phyloP scores from a whole-genome alignment of 2,329 filamentous ascomycete species.

The Calonectria pauciramosa region DNA sequence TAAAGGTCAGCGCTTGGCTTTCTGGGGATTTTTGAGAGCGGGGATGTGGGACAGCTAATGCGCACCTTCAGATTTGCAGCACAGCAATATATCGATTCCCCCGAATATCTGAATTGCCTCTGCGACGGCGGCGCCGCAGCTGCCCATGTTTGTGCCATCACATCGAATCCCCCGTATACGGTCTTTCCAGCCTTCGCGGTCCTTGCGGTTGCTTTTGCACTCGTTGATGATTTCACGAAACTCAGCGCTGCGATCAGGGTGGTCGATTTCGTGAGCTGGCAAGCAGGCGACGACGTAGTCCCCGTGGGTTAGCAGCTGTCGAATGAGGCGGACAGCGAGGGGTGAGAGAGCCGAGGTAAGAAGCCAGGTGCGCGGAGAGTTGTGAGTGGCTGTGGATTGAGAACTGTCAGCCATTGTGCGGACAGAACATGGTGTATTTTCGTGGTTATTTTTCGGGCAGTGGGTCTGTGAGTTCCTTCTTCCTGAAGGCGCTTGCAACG shows the following conservation, averaged over 20 bases:
- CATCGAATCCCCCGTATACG: conserved; percentile 77
- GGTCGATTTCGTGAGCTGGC: conserved; percentile 82
- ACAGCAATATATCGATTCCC: conserved; percentile 89
- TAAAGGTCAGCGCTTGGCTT: conserved; percentile 29
- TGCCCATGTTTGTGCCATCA: conserved; percentile 72
- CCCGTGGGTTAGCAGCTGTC: conserved; percentile 87
- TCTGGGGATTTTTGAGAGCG: background rate
- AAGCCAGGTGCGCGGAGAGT: conserved; percentile 91
- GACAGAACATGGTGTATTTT: conserved; percentile 40
- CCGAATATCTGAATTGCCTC: conserved; percentile 89
- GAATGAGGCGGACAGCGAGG: conserved; percentile 84
- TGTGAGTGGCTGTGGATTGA: conserved; percentile 69
- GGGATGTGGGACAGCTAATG: conserved; percentile 2
- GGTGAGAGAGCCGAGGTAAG: conserved; percentile 89
- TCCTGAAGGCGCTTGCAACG: background rate
- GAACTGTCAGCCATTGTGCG: conserved; percentile 49
- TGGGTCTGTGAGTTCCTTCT: background rate
- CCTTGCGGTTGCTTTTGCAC: conserved; percentile 73
- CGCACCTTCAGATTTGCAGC: conserved; percentile 87
- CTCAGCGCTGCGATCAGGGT: conserved; percentile 81
- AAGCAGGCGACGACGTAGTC: conserved; percentile 92
- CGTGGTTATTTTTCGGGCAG: background rate
- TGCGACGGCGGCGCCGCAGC: conserved; percentile 88
- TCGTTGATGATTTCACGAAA: conserved; percentile 84
- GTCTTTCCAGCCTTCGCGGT: conserved; percentile 84